phyloP scores from a whole-genome alignment of 2,329 filamentous ascomycete genomes.

The Microsporum canis region DNA sequence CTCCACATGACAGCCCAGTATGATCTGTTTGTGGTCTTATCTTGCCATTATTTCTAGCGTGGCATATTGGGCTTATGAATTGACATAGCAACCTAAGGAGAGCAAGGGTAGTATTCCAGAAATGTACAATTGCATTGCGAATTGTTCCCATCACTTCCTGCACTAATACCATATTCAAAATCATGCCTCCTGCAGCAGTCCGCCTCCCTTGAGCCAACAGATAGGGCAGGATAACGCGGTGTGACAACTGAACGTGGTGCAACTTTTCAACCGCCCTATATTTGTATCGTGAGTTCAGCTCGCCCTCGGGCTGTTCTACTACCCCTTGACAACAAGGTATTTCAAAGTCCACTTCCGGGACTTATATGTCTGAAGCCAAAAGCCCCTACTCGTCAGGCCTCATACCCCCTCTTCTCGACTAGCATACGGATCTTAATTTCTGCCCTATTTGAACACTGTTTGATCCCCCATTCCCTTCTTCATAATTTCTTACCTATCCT shows the following conservation, averaged over 20 bases:
- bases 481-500: neutral
- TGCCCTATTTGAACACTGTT: neutral
- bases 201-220: neutral
- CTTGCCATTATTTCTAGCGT: neutral
- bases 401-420: neutral
- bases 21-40: conserved; percentile 1
- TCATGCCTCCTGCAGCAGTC: neutral
- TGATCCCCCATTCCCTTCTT: neutral
- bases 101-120: neutral
- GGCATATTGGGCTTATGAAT: neutral
- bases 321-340: neutral
- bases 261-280: neutral
- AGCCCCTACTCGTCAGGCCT: neutral
- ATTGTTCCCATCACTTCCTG: neutral
- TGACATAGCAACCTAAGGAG: neutral
- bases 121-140: neutral
- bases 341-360: neutral
- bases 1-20: conserved; percentile 4
- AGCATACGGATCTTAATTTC: neutral
- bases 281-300: neutral
- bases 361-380: neutral
- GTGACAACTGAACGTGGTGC: neutral
- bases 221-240: neutral
- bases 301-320: neutral
- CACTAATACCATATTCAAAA: neutral